phyloP scores from a whole-genome alignment of 2,329 filamentous ascomycete species.

The Neofusicoccum umdonicola region DNA sequence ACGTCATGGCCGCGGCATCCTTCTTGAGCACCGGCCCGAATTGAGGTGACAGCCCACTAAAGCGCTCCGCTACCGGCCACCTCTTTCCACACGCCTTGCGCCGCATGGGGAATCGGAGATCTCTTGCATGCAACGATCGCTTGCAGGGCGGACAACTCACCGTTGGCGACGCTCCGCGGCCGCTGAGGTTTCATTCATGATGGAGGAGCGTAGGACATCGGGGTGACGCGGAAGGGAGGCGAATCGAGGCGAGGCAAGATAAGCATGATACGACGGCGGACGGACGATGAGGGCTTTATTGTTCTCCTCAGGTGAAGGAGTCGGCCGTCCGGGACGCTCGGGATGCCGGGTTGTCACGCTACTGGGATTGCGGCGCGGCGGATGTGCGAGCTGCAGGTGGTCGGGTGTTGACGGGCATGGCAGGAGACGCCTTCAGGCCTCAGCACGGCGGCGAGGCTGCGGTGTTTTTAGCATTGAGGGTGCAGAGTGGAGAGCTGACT shows the following conservation, averaged over 20 bases:
- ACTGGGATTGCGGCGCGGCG: not conserved
- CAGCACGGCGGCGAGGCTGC: not conserved
- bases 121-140: not conserved
- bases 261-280: not conserved
- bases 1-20: not conserved
- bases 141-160: not conserved
- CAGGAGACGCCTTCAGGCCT: not conserved
- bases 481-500: not conserved
- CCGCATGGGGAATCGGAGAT: constrained; percentile 11
- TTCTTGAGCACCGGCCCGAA: not conserved
- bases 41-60: constrained; percentile 1
- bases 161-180: not conserved
- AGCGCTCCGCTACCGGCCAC: not conserved
- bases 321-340: not conserved
- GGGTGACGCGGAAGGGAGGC: not conserved
- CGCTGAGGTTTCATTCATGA: not conserved
- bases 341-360: constrained; percentile 6
- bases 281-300: constrained; percentile 4
- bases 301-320: not conserved
- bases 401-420: not conserved
- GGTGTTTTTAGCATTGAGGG: constrained; percentile 2
- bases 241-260: not conserved
- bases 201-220: not conserved
- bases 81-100: not conserved
- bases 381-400: not conserved